A percentile compares a stretch with the other conserved stretches of the same genome.
Conservation (phyloP, 257 asterid genomes). For the Thymus mandschuricus region DNA sequence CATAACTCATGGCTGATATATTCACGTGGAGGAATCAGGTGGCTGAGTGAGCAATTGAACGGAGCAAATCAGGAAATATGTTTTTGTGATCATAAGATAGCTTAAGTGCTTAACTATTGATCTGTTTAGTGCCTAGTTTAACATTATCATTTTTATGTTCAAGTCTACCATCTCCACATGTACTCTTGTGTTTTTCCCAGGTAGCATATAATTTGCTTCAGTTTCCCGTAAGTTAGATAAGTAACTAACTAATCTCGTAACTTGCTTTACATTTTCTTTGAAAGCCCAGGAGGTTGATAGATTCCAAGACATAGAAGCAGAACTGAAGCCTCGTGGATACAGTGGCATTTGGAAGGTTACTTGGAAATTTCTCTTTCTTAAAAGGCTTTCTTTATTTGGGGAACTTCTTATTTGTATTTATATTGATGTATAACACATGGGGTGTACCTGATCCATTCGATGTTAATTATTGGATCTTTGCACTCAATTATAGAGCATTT, state of each 20-base stretch:
- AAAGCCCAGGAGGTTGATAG: conserved; percentile 89
- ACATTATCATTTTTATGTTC: too few species aligned
- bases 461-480: neutral
- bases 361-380: neutral
- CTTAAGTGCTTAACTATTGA: too few species aligned
- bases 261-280: conserved; percentile 30
- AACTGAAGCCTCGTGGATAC: conserved; percentile 74
- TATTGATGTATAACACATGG: conserved; percentile 20
- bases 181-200: conserved; percentile 3
- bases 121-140: too few species aligned
- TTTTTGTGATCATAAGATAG: too few species aligned
- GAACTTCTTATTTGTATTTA: conserved; percentile 25
- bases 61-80: too few species aligned
- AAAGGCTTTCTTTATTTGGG: too few species aligned
- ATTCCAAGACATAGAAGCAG: conserved; percentile 80
- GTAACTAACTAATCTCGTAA: conserved; percentile 17
- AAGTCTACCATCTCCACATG: too few species aligned
- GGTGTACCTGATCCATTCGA: conserved; percentile 10
- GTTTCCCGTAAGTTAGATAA: neutral
- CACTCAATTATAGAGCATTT: neutral
- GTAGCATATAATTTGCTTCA: neutral
- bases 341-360: conserved; percentile 95
- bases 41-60: too few species aligned
- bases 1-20: too few species aligned
- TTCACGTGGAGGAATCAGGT: too few species aligned